Evolutionary conservation across 1,284 basidiomycete genomes (phyloP), one percentile per base, ranked within the genome.

Genomic region (Cutaneotrichosporon spelunceum): DNA sequence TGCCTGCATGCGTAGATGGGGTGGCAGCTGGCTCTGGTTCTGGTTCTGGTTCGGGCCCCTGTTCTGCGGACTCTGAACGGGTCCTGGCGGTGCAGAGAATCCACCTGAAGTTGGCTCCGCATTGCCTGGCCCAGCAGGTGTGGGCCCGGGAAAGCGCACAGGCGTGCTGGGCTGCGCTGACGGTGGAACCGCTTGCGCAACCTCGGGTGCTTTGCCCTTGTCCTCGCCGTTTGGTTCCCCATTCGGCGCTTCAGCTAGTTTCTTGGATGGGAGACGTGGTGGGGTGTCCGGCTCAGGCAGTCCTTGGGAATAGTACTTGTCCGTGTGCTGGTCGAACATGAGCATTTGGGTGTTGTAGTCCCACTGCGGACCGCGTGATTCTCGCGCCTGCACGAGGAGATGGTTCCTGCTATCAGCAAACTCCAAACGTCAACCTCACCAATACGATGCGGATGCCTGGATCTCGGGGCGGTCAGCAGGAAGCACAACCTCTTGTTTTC

Each of bases 331-430:
- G 61, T 78, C 77, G 52, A 75, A 70, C 47, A 73, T 73, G 30
- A 68, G 68, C 57, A 66, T 68, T 54, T 78, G 75, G 19, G 77
- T 77, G 55, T 75, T 74, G 62, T 72, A 77, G 63, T 79, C 78
- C 74, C 76, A 78, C 62, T 78, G 77, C 2, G 78, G 78, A 10
- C 76, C 77, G 19, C 78, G 62, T 29, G 67, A 61, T 57, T 71
- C 73, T 47, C 78, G 72, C 19, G 78, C 78, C 53, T 73, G 70
- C 11, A 76, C 69, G 13, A 79, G 58, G 19, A 79, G 68, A 44
- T 75, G 74, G 63, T 79, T 79, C 78, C 78, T 79, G 56, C 23
- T 23, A 60, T 64, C 61, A 62, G 60, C 56, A 1, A 53, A 5
- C n/a, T 9, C 7, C 55, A 19, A n/a, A n/a, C 14, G 13, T 30